Percentiles rank a stretch among this genome's conserved stretches.
phyloP scores from a whole-genome alignment of 2,329 filamentous ascomycete species.

The Aspergillus neotritici region DNA sequence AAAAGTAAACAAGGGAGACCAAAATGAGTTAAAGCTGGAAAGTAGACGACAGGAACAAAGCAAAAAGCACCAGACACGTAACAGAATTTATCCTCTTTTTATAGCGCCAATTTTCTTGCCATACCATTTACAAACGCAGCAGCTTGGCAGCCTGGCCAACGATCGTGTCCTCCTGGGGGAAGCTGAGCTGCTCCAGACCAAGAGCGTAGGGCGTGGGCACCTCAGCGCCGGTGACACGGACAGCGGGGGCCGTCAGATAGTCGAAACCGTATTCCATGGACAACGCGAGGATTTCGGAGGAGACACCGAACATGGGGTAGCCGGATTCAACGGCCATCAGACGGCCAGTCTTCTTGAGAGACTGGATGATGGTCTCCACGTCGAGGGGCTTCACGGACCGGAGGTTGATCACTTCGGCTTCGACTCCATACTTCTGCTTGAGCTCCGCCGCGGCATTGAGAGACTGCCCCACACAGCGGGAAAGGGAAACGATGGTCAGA shows the following conservation, averaged over 20 bases:
- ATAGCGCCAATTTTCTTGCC: conserved; percentile 22
- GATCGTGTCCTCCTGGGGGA: conserved; percentile 86
- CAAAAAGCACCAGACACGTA: conserved; percentile 32
- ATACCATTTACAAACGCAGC: conserved; percentile 60
- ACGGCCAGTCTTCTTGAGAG: conserved; percentile 96
- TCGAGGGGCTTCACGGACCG: conserved; percentile 96
- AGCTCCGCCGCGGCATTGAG: conserved; percentile 82
- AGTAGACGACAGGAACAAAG: conserved; percentile 13
- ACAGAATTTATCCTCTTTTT: conserved; percentile 12
- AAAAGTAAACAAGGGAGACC: conserved; percentile 17
- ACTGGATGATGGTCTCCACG: conserved; percentile 89
- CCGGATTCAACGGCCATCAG: conserved; percentile 90
- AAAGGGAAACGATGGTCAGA: conserved; percentile 89
- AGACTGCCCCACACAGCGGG: conserved; percentile 90
- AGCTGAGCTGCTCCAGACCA: conserved; percentile 89
- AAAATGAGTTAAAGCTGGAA: not conserved
- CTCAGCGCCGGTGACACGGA: conserved; percentile 92
- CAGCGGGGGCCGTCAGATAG: conserved; percentile 89
- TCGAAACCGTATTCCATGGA: conserved; percentile 98
- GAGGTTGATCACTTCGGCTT: conserved; percentile 95
- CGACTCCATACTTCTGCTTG: conserved; percentile 94
- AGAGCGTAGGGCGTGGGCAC: conserved; percentile 93
- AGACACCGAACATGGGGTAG: conserved; percentile 91
- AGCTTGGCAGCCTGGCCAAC: conserved; percentile 85
- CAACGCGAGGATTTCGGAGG: conserved; percentile 85